Evolutionary conservation across 148 eudicot genomes (phyloP).

Genomic region (Dianthus caryophyllus): DNA sequence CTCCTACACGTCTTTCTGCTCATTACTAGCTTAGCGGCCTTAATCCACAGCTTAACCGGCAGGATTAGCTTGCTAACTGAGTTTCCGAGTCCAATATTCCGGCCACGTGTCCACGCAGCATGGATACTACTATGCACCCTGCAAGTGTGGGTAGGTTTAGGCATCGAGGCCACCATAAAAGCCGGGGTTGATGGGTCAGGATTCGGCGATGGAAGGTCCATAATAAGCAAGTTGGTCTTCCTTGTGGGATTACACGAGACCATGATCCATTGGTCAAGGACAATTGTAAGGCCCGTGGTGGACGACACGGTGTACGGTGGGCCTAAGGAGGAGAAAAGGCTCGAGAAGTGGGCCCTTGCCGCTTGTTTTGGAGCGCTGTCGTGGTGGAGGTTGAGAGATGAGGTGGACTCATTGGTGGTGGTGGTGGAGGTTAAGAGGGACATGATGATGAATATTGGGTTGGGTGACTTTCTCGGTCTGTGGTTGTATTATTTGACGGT

Average conservation of each 20-base stretch:
- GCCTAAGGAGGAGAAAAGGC: conserved; percentile 43
- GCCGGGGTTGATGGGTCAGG: conserved; percentile 49
- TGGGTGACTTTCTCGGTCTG: conserved; percentile 71
- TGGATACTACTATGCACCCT: conserved; percentile 63
- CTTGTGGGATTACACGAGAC: conserved; percentile 80
- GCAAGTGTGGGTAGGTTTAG: conserved; percentile 57
- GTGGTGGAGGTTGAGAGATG: conserved; percentile 71
- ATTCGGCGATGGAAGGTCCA: conserved; percentile 39
- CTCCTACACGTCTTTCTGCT: conserved; percentile 47
- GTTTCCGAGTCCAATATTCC: conserved; percentile 23
- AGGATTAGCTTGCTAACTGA: conserved; percentile 24
- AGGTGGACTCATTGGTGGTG: conserved; percentile 66
- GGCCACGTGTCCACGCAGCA: conserved; percentile 36
- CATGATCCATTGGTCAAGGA: conserved; percentile 59
- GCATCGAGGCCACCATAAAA: conserved; percentile 60
- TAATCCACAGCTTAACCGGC: conserved; percentile 40
- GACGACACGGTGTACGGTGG: conserved; percentile 60
- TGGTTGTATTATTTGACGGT: conserved; percentile 75
- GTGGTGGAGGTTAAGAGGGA: conserved; percentile 59
- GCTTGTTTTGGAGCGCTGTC: conserved; percentile 50
- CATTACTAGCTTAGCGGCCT: conserved; percentile 36
- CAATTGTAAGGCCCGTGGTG: conserved; percentile 70
- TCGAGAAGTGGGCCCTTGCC: conserved; percentile 59
- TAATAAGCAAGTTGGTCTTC: conserved; percentile 42
- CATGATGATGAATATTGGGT: conserved; percentile 38